Conservation (phyloP, 176 grass and related monocot species). For the Urochloa ruziziensis region DNA sequence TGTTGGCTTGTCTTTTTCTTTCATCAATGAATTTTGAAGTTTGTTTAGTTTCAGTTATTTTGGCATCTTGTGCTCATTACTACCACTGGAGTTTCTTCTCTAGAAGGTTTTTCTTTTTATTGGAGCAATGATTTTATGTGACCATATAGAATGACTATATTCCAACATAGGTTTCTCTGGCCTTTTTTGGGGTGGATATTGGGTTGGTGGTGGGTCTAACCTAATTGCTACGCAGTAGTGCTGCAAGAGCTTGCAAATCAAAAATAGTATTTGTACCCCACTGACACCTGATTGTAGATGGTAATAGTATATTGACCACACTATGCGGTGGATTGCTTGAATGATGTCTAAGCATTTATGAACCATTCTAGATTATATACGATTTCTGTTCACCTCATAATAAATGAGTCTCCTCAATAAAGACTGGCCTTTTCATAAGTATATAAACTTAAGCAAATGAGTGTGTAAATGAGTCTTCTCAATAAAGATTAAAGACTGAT, state of each 20-base stretch:
- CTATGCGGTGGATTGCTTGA: not conserved
- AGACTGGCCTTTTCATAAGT: not conserved
- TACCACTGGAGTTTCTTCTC: not conserved
- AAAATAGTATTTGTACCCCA: not conserved
- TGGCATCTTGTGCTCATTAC: constrained; percentile 11
- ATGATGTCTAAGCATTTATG: not conserved
- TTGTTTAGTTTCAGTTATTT: constrained; percentile 19
- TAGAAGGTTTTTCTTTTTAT: not conserved
- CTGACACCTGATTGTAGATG: not conserved
- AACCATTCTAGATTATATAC: not conserved
- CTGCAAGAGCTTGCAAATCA: not conserved
- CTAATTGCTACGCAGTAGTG: not conserved
- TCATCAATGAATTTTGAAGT: not conserved
- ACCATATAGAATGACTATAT: not conserved
- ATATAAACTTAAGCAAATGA: not conserved
- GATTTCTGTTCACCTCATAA: not conserved
- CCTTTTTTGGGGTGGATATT: constrained; percentile 2
- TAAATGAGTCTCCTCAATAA: not conserved
- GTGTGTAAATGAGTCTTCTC: no score
- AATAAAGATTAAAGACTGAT: no score
- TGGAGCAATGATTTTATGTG: not conserved
- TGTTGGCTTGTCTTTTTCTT: not conserved
- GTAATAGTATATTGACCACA: not conserved
- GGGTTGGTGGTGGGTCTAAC: not conserved
- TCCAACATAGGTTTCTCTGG: not conserved